phyloP scores from a whole-genome alignment of 2,329 filamentous ascomycete genomes.

The Sporothrix pseudoabietina region DNA sequence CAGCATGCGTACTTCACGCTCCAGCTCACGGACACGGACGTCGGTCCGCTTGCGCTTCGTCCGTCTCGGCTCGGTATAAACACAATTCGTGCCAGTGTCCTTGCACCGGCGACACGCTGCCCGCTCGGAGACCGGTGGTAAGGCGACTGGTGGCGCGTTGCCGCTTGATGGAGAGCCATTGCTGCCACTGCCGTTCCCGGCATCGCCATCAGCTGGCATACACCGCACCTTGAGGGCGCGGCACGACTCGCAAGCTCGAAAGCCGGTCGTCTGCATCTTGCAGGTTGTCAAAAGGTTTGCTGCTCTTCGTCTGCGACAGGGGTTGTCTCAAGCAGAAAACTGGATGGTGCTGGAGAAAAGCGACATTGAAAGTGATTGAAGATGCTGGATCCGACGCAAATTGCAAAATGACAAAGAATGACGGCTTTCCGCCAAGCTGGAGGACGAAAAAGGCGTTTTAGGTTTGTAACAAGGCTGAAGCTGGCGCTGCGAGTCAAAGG shows the following conservation, averaged over 20 bases:
- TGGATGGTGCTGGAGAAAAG: neutral
- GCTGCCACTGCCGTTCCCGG: neutral
- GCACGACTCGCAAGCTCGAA: conserved; percentile 31
- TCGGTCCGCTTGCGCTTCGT: conserved; percentile 49
- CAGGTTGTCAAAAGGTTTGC: neutral
- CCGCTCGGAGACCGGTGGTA: conserved; percentile 26
- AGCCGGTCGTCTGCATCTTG: conserved; percentile 23
- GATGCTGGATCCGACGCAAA: neutral
- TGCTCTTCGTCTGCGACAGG: neutral
- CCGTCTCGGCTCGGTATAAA: conserved; percentile 31
- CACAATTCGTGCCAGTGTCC: conserved; percentile 24
- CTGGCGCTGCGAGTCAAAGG: conserved; percentile 8
- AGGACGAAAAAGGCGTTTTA: neutral
- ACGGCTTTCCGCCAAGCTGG: neutral
- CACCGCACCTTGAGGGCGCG: conserved; percentile 30
- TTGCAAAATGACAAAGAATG: conserved; percentile 7
- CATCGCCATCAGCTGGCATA: conserved; percentile 19
- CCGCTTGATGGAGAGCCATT: neutral
- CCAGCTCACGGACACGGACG: conserved; percentile 71
- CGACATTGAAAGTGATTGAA: neutral
- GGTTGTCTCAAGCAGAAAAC: neutral
- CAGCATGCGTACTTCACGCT: conserved; percentile 73
- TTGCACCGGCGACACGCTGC: conserved; percentile 29
- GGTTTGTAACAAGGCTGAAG: conserved; percentile 21
- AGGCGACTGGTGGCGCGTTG: neutral